phyloP scores from a whole-genome alignment of 176 grass and related monocot genomes.

The Areca catechu region DNA sequence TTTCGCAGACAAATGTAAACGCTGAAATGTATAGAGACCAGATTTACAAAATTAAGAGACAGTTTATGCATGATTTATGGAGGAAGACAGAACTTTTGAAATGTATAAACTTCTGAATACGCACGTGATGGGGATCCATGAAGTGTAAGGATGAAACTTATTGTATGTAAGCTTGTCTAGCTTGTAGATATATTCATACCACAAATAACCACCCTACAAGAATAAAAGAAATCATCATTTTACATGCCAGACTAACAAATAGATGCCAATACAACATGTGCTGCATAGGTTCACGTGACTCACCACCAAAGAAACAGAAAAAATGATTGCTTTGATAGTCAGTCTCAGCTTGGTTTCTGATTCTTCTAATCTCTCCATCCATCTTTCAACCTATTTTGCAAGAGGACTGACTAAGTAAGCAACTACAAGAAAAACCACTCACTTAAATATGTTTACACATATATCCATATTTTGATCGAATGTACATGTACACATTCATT shows the following conservation, averaged over 20 bases:
- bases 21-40: constrained; percentile 15
- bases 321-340: constrained; percentile 30
- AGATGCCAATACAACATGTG: not conserved
- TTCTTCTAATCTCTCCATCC: constrained; percentile 37
- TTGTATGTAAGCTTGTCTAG: constrained; percentile 37
- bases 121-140: constrained; percentile 43
- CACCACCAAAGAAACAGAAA: constrained; percentile 25
- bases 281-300: constrained; percentile 17
- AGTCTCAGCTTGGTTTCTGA: constrained; percentile 27
- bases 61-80: not conserved
- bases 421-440: not conserved
- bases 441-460: not conserved
- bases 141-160: constrained; percentile 41
- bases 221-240: constrained; percentile 8
- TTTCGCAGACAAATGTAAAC: constrained; percentile 40
- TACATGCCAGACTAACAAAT: not conserved
- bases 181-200: constrained; percentile 34
- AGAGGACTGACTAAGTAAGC: not conserved
- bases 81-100: not conserved
- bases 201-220: constrained; percentile 27
- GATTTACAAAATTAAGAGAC: not conserved
- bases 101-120: constrained; percentile 1
- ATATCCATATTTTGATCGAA: not conserved
- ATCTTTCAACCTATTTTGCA: constrained; percentile 25
- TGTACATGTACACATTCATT: not conserved